Conservation (phyloP, 2,329 filamentous ascomycete species). For the Alternaria postmessia region DNA sequence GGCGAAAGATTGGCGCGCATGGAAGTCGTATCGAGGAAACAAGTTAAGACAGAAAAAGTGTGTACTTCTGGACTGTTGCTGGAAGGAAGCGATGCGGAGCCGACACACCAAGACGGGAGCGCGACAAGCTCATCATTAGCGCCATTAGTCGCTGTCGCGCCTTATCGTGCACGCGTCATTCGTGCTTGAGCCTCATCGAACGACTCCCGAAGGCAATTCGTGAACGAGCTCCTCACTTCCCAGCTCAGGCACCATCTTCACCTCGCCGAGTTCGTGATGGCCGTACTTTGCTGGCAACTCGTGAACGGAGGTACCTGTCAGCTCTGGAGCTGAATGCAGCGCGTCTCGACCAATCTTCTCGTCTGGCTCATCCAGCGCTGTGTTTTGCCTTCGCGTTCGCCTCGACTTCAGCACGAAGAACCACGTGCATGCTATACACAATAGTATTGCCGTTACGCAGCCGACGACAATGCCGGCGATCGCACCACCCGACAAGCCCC, state of each 20-base stretch:
- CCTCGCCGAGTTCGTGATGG: neutral
- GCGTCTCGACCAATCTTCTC: neutral
- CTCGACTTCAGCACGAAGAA: neutral
- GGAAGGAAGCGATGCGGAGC: neutral
- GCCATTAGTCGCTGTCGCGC: too few relatives aligned
- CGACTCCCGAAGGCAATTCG: neutral
- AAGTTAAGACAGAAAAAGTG: too few relatives aligned
- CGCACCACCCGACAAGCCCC: neutral
- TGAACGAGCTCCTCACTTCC: neutral
- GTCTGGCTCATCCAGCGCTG: neutral
- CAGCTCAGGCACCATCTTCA: neutral
- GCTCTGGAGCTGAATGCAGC: neutral
- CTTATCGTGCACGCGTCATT: neutral
- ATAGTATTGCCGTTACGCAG: neutral
- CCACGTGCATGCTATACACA: neutral
- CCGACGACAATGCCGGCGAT: neutral
- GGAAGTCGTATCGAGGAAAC: too few relatives aligned
- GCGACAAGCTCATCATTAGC: neutral
- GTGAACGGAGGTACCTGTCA: neutral
- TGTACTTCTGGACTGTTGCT: neutral
- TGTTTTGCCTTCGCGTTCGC: neutral
- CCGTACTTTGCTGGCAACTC: neutral
- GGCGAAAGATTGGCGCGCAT: rapidly evolving
- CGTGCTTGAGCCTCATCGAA: neutral
- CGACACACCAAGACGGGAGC: rapidly evolving